Evolutionary conservation across 192 early-diverging fungal species (phyloP), one percentile per base, ranked within the genome.

Genomic region (Piromyces finnis): DNA sequence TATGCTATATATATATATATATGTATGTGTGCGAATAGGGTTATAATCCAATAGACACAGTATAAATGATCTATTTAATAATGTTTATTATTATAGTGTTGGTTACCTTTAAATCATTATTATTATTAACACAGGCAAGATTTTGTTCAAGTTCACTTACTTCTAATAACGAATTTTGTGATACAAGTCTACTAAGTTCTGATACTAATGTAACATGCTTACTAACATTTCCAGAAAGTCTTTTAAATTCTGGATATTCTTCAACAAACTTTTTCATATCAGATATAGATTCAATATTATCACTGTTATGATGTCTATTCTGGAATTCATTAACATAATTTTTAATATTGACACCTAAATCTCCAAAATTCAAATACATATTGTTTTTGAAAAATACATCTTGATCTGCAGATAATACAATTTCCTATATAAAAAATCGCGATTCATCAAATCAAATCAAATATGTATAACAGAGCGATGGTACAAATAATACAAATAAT

Each of bases 231-330:
- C 96, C 96, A 29, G 93, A 94, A 22, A 99, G 88, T 85, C 97
- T 97, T 81, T 95, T 87, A 82, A 99, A 98, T 82, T 99, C 97
- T 12, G 97, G 97, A 82, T 99, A 99, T 77, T 96, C 95, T 84
- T 99, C 96, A 15, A 99, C 95, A 91, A 99, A 99, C 77, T 93
- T 89, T 84, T 99, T 99, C 97, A 99, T 99, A 82, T 99, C 97
- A 13, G 92, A 85, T 80, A 99, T 98, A 27, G 94, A 95, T 79
- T 99, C 95, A 80, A 99, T 95, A 80, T 95, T 92, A 85, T 92
- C 92, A 78, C 92, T 93, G 11, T 93, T 94, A 83, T 96, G 90
- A 26, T 97, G 95, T 83, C 96, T 95, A 35, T 87, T 81, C 85
- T 99, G 97, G 84, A 95, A 99, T 81, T 96, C 93, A 81, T 95